These are phyloP conservation scores for Nakaseomyces sp. DNA, from an alignment of 1,139 yeast species.

Conservation along the genomic window DNA sequence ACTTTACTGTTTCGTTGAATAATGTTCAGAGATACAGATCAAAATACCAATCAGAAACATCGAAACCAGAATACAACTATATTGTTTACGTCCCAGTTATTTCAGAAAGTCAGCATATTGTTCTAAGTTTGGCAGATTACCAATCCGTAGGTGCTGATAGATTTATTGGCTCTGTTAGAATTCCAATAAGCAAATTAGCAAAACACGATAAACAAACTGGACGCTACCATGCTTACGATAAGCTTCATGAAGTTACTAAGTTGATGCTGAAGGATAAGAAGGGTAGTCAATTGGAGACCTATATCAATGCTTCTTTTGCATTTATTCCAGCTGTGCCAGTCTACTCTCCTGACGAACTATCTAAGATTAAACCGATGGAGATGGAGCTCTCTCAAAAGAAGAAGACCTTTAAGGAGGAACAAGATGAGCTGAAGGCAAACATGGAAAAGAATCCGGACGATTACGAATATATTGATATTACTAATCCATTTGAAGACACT, in stretches of 20 bases:
- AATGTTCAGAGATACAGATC: constrained; percentile 53
- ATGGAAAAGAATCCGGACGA: constrained; percentile 51
- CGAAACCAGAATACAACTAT: constrained; percentile 49
- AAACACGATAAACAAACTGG: constrained; percentile 40
- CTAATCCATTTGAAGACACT: constrained; percentile 37
- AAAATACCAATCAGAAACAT: constrained; percentile 44
- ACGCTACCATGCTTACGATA: constrained; percentile 33
- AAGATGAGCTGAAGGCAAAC: constrained; percentile 38
- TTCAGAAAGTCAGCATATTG: constrained; percentile 52
- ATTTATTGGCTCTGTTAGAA: constrained; percentile 48
- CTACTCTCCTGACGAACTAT: constrained; percentile 47
- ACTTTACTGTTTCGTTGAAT: constrained; percentile 48
- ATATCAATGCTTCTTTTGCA: constrained; percentile 47
- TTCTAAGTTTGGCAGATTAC: constrained; percentile 55
- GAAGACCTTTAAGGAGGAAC: constrained; percentile 36
- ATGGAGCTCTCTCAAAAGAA: constrained; percentile 34
- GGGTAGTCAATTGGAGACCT: constrained; percentile 39
- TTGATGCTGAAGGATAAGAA: constrained; percentile 41
- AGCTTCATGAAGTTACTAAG: constrained; percentile 32
- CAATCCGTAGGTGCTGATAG: constrained; percentile 58
- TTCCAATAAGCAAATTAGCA: constrained; percentile 44
- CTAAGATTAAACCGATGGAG: constrained; percentile 36
- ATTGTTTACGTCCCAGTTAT: constrained; percentile 55
- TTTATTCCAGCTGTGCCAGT: constrained; percentile 59
- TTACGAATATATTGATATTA: constrained; percentile 54